These are phyloP conservation scores for Boletellus deceptivus DNA, from an alignment of 1,284 basidiomycete genomes.

Conservation along the genomic window DNA sequence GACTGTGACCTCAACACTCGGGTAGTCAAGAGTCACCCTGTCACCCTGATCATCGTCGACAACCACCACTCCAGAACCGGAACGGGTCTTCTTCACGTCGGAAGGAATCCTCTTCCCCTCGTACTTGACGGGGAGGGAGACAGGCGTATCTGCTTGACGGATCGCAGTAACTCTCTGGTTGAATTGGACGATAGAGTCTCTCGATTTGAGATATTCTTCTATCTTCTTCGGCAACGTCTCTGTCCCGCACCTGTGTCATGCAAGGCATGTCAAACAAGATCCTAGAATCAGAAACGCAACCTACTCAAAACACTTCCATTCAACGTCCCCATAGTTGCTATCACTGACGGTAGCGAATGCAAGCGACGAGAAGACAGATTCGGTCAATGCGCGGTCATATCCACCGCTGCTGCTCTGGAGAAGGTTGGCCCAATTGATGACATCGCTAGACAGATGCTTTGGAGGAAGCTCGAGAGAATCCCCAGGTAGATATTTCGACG, in stretches of 20 bases:
- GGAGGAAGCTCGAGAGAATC: conserved; percentile 6
- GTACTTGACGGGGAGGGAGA: no score
- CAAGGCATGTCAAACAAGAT: conserved; percentile 7
- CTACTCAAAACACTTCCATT: conserved; percentile 25
- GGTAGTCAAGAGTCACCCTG: not conserved
- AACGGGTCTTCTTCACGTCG: no score
- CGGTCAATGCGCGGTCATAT: conserved; percentile 18
- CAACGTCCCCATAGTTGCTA: conserved; percentile 8
- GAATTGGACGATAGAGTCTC: conserved; percentile 9
- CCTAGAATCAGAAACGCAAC: not conserved
- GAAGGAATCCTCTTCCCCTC: no score
- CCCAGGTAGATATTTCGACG: conserved; percentile 13
- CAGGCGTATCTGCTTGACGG: no score
- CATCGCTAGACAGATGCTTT: conserved; percentile 5
- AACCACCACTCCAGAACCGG: no score
- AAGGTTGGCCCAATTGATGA: conserved; percentile 20
- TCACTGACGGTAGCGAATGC: conserved; percentile 10
- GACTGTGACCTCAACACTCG: conserved; percentile 5
- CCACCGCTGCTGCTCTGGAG: conserved; percentile 13
- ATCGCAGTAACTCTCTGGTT: conserved; percentile 7
- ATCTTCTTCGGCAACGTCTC: conserved; percentile 18
- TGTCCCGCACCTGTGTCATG: conserved; percentile 18
- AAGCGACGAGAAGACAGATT: conserved; percentile 17
- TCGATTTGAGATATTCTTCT: conserved; percentile 12
- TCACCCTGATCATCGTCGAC: no score